Evolutionary conservation across 345 rosid genomes (phyloP).

Genomic region (Hibiscus trionum): DNA sequence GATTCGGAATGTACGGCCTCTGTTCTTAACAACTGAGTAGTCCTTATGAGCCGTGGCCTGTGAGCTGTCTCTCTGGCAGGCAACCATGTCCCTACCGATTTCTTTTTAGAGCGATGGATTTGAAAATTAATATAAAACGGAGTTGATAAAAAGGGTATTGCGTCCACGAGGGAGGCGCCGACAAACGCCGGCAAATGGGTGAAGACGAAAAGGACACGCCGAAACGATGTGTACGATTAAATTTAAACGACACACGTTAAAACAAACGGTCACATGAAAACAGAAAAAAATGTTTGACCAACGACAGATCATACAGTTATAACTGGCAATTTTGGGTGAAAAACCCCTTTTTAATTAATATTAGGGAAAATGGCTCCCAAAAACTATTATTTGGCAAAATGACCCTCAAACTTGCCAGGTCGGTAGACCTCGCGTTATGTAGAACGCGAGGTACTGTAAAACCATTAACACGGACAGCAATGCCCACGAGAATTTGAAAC

Average conservation of each 20-base stretch:
- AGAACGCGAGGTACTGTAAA: too few relatives aligned
- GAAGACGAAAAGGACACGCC: constrained; percentile 17
- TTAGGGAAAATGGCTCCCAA: too few relatives aligned
- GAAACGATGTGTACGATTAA: constrained; percentile 1
- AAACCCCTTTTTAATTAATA: too few relatives aligned
- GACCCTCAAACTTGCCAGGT: too few relatives aligned
- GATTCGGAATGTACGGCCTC: neutral
- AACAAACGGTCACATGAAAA: constrained; percentile 7
- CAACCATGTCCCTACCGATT: constrained; percentile 19
- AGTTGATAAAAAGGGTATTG: constrained; percentile 9
- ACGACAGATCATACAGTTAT: constrained; percentile 2
- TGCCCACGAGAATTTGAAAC: too few relatives aligned
- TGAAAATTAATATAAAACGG: constrained; percentile 6
- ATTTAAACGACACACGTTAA: constrained; percentile 11
- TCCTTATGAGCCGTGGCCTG: constrained; percentile 7
- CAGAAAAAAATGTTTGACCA: constrained; percentile 3
- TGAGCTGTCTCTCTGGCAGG: constrained; percentile 12
- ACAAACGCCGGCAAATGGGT: constrained; percentile 19
- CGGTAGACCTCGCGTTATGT: too few relatives aligned
- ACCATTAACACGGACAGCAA: too few relatives aligned
- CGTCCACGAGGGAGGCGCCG: constrained; percentile 29
- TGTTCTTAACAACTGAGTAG: neutral
- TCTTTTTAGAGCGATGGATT: neutral
- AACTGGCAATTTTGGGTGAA: too few relatives aligned
- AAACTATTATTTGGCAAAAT: too few relatives aligned